A percentile compares a stretch with the other conserved stretches of the same genome.
phyloP scores from a whole-genome alignment of 495 filamentous ascomycete genomes.

The Hyphodiscus hymeniophilus region DNA sequence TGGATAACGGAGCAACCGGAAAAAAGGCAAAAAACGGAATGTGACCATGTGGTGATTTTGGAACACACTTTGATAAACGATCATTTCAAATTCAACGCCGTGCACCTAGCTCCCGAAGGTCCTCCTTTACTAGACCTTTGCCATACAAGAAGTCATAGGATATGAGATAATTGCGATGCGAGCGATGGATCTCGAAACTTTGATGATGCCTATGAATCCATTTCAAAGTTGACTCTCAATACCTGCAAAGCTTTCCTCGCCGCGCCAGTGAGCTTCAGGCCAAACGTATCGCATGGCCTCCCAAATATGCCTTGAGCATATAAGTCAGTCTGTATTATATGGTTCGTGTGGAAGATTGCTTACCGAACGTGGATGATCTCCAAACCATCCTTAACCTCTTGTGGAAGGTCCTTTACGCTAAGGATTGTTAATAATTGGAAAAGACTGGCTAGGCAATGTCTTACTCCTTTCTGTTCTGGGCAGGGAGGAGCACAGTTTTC shows the following conservation, averaged over 20 bases:
- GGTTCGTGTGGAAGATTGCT: constrained; percentile 24
- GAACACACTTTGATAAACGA: too few species aligned
- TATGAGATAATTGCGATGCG: too few species aligned
- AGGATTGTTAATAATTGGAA: not conserved
- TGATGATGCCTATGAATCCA: not conserved
- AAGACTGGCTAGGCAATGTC: not conserved
- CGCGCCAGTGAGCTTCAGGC: constrained; percentile 76
- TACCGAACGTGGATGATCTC: constrained; percentile 86
- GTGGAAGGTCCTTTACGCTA: constrained; percentile 72
- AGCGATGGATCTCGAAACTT: too few species aligned
- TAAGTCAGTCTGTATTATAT: constrained; percentile 7
- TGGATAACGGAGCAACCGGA: not conserved
- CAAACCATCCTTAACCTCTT: constrained; percentile 81
- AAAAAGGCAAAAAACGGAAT: too few species aligned
- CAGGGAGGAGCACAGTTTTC: constrained; percentile 84
- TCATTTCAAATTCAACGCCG: too few species aligned
- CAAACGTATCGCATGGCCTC: constrained; percentile 77
- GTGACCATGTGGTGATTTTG: too few species aligned
- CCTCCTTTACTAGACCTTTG: too few species aligned
- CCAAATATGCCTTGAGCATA: constrained; percentile 64
- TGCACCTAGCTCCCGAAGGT: too few species aligned
- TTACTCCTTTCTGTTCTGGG: constrained; percentile 79
- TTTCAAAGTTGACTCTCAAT: constrained; percentile 53
- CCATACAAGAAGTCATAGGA: too few species aligned
- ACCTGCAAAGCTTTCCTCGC: constrained; percentile 51